Percentiles rank a stretch among this genome's conserved stretches.
These are phyloP conservation scores for Polychytrium aggregatum DNA, from an alignment of 192 early-diverging fungal species.

Conservation along the genomic window DNA sequence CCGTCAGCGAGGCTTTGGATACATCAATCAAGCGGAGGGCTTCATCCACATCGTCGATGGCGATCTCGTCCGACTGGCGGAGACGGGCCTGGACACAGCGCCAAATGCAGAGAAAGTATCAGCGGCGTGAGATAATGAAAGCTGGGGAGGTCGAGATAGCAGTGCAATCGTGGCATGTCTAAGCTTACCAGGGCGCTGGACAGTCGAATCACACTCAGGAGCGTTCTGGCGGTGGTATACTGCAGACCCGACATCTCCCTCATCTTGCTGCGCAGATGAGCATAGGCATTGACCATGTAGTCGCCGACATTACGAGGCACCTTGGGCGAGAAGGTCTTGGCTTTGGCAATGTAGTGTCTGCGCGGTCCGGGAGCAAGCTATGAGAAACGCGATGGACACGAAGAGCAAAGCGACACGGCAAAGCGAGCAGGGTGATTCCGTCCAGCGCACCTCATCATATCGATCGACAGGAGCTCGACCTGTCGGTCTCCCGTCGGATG, in stretches of 20 bases:
- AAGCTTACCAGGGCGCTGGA: constrained; percentile 51
- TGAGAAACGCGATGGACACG: too few species aligned
- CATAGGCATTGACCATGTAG: constrained; percentile 81
- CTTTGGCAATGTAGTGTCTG: constrained; percentile 81
- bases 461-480: too few species aligned
- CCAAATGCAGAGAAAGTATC: background rate
- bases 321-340: constrained; percentile 58
- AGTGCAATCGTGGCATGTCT: too few species aligned
- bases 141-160: too few species aligned
- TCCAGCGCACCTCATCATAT: too few species aligned
- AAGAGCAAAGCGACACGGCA: too few species aligned
- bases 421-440: too few species aligned
- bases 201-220: constrained; percentile 78
- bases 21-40: constrained; percentile 82
- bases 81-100: constrained; percentile 54
- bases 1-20: constrained; percentile 72
- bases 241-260: constrained; percentile 46
- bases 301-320: constrained; percentile 67
- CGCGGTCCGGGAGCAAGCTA: constrained; percentile 1
- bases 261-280: constrained; percentile 48
- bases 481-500: constrained; percentile 60
- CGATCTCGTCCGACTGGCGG: constrained; percentile 55
- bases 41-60: constrained; percentile 71
- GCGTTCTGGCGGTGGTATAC: constrained; percentile 73
- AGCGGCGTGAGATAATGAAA: too few species aligned